A percentile compares a stretch with the other conserved stretches of the same genome.
These are phyloP conservation scores for Lasiosphaeriaceae sp. DNA, from an alignment of 495 filamentous ascomycete genomes.

Conservation along the genomic window DNA sequence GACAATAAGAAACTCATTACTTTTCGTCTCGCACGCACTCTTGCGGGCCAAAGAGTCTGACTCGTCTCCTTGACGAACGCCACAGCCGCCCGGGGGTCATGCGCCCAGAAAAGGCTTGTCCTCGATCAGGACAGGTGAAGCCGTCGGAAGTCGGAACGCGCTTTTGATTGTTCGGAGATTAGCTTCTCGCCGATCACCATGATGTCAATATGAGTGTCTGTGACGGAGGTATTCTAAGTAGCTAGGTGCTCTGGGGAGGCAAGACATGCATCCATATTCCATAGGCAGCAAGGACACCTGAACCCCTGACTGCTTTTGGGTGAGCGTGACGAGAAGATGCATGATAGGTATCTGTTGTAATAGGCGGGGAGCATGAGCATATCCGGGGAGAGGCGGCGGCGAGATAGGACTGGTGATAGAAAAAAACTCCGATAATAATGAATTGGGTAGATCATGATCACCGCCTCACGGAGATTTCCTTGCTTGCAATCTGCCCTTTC, in stretches of 20 bases:
- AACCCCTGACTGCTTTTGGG: too few relatives aligned
- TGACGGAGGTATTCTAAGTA: too few relatives aligned
- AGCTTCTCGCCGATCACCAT: too few relatives aligned
- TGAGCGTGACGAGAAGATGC: not conserved
- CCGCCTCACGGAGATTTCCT: not conserved
- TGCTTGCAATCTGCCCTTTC: not conserved
- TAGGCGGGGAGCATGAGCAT: not conserved
- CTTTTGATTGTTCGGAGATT: not conserved
- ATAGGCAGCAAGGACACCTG: too few relatives aligned
- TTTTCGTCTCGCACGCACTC: not conserved
- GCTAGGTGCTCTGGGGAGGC: too few relatives aligned
- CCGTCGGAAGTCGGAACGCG: not conserved
- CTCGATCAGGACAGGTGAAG: not conserved
- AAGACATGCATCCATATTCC: too few relatives aligned
- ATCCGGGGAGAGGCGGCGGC: constrained; percentile 1
- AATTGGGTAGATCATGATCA: not conserved
- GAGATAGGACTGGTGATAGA: not conserved
- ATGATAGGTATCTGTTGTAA: not conserved
- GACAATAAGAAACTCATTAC: not conserved
- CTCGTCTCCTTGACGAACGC: constrained; percentile 8
- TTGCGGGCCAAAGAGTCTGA: constrained; percentile 1
- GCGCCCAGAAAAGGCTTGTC: not conserved
- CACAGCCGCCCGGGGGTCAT: constrained; percentile 3
- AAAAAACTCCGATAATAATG: constrained; percentile 8
- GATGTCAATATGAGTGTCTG: not conserved